Base-by-base conservation (phyloP, 1,284 basidiomycete genomes). In the Malassezia globosa region DNA sequence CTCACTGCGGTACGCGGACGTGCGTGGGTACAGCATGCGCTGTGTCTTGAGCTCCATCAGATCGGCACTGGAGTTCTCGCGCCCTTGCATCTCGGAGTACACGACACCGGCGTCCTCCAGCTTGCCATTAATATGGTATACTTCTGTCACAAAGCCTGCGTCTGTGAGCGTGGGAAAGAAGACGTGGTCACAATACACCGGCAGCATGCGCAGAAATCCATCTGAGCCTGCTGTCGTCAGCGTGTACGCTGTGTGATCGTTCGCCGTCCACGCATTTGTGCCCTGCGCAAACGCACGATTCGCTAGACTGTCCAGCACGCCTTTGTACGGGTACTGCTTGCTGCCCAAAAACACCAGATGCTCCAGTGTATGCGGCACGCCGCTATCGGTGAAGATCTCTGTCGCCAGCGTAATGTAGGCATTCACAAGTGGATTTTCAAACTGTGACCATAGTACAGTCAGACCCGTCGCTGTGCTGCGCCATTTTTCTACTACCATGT, bases 171-270 rank as follows among this genome's bases (percentile, higher is more conserved):
- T 96, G 4, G 94, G 90, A 73, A 94, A 92, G 41, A 99, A 80
- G 56, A 97, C 87, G 72, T 99, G 94, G 73, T 99, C 94, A 34
- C 97, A 77, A 71, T 89, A 99, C 58, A 97, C 83, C 31, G 92
- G 92, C 18, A 97, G 77, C 54, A 97, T 80, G 63, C 90, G 85
- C 34, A 97, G 76, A 72, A 99, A 96, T 2, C 94, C 94, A 66
- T 94, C 86, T 52, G 84, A 83, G 51, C 94, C 94, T 14, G 94
- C 94, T 2, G 92, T 97, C n/a, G 86, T 85, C 56, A 94, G 83
- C 1, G 92, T 97, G 73, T 96, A 99, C 7, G 87, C 87, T 18
- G 61, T 73, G 54, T 72, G 66, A 47, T 77, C 76, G 52, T 75
- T 76, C 8, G 75, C 76, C 14, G 77, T 79, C 79, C 79, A 78